Percentiles rank a stretch among this genome's conserved stretches.
Evolutionary conservation across 2,329 filamentous ascomycete species (phyloP).

Genomic region (Coniochaeta sp.): DNA sequence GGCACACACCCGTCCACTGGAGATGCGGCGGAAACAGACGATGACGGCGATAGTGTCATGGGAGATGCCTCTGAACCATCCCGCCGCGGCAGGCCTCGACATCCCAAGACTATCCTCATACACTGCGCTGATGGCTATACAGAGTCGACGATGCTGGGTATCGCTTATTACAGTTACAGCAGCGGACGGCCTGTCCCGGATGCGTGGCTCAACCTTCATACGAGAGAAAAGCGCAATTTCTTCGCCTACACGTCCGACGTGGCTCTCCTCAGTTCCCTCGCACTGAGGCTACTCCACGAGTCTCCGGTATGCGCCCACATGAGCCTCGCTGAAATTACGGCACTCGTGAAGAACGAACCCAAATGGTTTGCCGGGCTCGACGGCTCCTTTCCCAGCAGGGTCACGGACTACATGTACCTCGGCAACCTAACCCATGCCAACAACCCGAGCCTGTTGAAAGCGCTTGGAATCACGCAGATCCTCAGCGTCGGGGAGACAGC

Average conservation of each 20-base stretch:
- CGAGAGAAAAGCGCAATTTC: conserved; percentile 78
- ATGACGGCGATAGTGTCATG: conserved; percentile 33
- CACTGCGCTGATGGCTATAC: conserved; percentile 97
- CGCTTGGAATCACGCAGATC: conserved; percentile 78
- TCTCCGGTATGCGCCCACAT: conserved; percentile 51
- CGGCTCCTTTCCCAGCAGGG: conserved; percentile 81
- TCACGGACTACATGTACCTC: conserved; percentile 92
- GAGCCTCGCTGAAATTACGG: conserved; percentile 44
- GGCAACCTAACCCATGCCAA: conserved; percentile 92
- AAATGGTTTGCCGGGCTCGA: conserved; percentile 79
- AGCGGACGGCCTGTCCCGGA: conserved; percentile 73
- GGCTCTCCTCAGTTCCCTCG: conserved; percentile 68
- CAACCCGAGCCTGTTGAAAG: conserved; percentile 74
- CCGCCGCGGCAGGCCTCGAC: conserved; percentile 9
- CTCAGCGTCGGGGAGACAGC: conserved; percentile 88
- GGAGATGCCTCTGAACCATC: conserved; percentile 33
- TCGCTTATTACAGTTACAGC: conserved; percentile 91
- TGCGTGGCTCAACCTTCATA: conserved; percentile 83
- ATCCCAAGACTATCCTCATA: conserved; percentile 68
- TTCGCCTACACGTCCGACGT: conserved; percentile 94
- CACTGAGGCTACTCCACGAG: conserved; percentile 65
- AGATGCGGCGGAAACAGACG: conserved; percentile 22
- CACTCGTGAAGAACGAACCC: conserved; percentile 54
- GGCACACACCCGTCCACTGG: conserved; percentile 38
- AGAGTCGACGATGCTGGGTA: conserved; percentile 79